Evolutionary conservation across 306 rosid species (phyloP).

Genomic region (Oemleria cerasiformis): DNA sequence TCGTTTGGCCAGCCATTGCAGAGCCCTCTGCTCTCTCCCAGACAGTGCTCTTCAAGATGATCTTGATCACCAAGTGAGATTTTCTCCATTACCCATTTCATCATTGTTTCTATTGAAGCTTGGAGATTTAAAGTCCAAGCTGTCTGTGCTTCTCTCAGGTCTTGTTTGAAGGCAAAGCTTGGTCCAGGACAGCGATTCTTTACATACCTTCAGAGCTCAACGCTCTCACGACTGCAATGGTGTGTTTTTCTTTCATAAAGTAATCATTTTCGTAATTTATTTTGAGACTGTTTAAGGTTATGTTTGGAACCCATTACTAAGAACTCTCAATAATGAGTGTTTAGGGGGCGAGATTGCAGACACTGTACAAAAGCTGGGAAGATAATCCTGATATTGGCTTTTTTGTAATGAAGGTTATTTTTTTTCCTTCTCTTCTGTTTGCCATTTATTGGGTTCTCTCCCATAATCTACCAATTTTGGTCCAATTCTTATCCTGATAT

Average conservation of each 20-base stretch:
- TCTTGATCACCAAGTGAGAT: constrained; percentile 40
- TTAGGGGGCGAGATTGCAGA: constrained; percentile 58
- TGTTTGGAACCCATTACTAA: background rate
- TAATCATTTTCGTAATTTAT: background rate
- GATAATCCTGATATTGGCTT: constrained; percentile 74
- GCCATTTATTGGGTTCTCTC: background rate
- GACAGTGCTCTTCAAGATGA: constrained; percentile 22
- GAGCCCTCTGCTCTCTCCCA: constrained; percentile 39
- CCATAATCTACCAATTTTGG: background rate
- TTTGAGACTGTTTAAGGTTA: background rate
- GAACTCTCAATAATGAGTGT: constrained; percentile 7
- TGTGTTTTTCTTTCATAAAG: constrained; percentile 4
- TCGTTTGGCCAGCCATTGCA: constrained; percentile 19
- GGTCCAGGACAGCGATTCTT: constrained; percentile 62
- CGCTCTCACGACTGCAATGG: constrained; percentile 47
- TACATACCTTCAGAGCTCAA: constrained; percentile 59
- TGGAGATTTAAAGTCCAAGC: background rate
- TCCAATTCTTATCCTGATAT: background rate
- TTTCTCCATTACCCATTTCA: constrained; percentile 6
- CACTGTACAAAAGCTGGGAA: constrained; percentile 71
- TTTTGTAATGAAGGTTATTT: constrained; percentile 61
- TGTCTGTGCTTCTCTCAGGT: constrained; percentile 30
- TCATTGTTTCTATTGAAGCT: background rate
- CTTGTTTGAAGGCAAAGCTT: constrained; percentile 46
- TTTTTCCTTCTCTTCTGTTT: background rate